phyloP scores from a whole-genome alignment of 768 basidiomycete genomes.

The Kwoniella dendrophila region DNA sequence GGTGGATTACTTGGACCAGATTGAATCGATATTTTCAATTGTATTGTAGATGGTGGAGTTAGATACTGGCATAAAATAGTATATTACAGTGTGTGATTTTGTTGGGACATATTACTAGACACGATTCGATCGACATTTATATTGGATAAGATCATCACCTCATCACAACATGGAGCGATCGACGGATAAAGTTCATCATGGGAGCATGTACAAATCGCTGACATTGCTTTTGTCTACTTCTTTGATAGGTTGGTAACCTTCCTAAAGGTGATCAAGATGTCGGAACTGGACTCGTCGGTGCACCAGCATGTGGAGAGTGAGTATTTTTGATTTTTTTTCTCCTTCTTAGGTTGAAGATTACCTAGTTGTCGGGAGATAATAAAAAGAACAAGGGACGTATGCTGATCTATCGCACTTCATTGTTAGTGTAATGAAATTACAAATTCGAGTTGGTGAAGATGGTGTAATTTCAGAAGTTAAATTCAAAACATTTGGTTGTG shows the following conservation, averaged over 20 bases:
- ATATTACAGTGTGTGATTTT: too few relatives aligned
- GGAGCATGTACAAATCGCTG: slow-evolving; percentile 55
- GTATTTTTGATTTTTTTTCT: slow-evolving; percentile 11
- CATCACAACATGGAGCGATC: too few relatives aligned
- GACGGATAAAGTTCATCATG: too few relatives aligned
- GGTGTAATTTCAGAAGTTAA: slow-evolving; percentile 93
- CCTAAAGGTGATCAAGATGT: slow-evolving; percentile 89
- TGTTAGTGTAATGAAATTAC: slow-evolving; percentile 86
- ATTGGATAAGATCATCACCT: too few relatives aligned
- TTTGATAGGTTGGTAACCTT: slow-evolving; percentile 83
- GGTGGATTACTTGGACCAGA: background rate
- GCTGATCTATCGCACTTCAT: background rate
- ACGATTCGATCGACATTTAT: too few relatives aligned
- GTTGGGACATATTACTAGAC: too few relatives aligned
- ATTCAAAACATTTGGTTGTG: slow-evolving; percentile 99
- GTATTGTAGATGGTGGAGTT: slow-evolving; percentile 6
- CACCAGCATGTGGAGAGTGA: slow-evolving; percentile 88
- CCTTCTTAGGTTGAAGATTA: background rate
- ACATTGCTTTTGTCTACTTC: slow-evolving; percentile 59
- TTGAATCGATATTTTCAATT: slow-evolving; percentile 56
- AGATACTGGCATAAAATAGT: too few relatives aligned
- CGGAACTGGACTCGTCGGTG: slow-evolving; percentile 96
- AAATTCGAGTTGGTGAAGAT: slow-evolving; percentile 93
- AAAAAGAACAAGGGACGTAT: background rate
- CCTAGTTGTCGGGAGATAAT: too few relatives aligned